Evolutionary conservation across 352 stramenopile genomes (phyloP).

Genomic region (Globisporangium uncinulatum): DNA sequence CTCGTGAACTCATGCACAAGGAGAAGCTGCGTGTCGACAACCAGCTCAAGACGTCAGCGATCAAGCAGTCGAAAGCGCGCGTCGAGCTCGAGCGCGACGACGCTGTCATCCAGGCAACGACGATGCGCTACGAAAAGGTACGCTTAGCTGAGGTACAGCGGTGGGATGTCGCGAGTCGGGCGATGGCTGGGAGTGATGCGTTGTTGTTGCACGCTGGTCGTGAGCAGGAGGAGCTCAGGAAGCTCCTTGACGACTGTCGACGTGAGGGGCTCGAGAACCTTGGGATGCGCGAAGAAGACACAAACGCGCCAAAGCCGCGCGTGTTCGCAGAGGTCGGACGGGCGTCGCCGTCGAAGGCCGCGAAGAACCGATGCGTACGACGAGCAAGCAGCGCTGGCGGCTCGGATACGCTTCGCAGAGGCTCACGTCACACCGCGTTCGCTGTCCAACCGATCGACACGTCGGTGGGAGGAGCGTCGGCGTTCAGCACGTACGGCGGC

Average conservation of each 20-base stretch:
- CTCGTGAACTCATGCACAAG: constrained; percentile 43
- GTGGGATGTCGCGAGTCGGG: no score
- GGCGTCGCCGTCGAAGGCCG: constrained; percentile 1
- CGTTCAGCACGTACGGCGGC: constrained; percentile 15
- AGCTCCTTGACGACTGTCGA: constrained; percentile 34
- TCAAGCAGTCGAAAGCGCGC: constrained; percentile 41
- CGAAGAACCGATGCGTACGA: background rate
- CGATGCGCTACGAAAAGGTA: constrained; percentile 40
- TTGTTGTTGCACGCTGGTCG: background rate
- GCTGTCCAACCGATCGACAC: constrained; percentile 13
- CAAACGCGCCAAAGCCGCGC: constrained; percentile 36
- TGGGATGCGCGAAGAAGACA: constrained; percentile 70
- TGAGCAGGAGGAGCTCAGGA: constrained; percentile 20
- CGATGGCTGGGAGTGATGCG: background rate
- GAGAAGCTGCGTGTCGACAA: constrained; percentile 53
- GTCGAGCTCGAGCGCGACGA: constrained; percentile 53
- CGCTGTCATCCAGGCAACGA: constrained; percentile 33
- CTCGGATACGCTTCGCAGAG: constrained; percentile 9
- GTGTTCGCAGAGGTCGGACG: constrained; percentile 32
- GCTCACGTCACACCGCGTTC: constrained; percentile 13
- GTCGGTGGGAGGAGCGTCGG: constrained; percentile 2
- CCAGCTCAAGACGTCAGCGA: constrained; percentile 40
- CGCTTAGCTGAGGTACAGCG: background rate
- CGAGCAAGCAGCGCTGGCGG: background rate
- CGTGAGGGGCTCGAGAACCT: constrained; percentile 41